Conservation (phyloP, 192 early-diverging fungal species). For the Entomortierella chlamydospora region DNA sequence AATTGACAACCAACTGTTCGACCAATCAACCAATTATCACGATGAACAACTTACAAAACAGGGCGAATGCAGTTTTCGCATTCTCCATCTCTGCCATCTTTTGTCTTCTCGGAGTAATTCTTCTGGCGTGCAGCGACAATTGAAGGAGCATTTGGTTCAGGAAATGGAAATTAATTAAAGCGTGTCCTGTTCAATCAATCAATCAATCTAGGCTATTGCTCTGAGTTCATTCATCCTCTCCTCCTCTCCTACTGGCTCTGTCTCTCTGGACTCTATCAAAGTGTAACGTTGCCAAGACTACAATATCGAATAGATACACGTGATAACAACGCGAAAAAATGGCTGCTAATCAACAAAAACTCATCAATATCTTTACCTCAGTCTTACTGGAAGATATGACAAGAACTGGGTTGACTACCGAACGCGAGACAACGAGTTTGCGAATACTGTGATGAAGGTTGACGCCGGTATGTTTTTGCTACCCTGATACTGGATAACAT, state of each 20-base stretch:
- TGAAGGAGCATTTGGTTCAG: background rate
- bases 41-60: constrained; percentile 60
- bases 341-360: background rate
- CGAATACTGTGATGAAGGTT: constrained; percentile 70
- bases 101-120: constrained; percentile 58
- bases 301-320: too few relatives aligned
- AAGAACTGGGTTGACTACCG: constrained; percentile 65
- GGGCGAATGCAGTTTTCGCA: constrained; percentile 68
- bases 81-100: constrained; percentile 72
- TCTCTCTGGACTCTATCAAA: constrained; percentile 42
- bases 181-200: background rate
- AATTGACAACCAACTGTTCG: too few relatives aligned
- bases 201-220: constrained; percentile 57
- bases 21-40: too few relatives aligned
- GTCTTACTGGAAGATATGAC: constrained; percentile 63
- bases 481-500: background rate
- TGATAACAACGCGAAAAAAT: too few relatives aligned
- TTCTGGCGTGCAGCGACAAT: background rate
- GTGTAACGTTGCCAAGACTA: constrained; percentile 13
- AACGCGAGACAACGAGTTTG: constrained; percentile 70
- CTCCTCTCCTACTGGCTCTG: constrained; percentile 31
- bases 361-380: background rate
- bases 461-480: constrained; percentile 68
- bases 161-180: background rate
- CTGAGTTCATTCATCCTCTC: constrained; percentile 58